A percentile compares a stretch with the other conserved stretches of the same genome.
Evolutionary conservation across 352 stramenopile genomes (phyloP).

Genomic region (Globisporangium irregulare): DNA sequence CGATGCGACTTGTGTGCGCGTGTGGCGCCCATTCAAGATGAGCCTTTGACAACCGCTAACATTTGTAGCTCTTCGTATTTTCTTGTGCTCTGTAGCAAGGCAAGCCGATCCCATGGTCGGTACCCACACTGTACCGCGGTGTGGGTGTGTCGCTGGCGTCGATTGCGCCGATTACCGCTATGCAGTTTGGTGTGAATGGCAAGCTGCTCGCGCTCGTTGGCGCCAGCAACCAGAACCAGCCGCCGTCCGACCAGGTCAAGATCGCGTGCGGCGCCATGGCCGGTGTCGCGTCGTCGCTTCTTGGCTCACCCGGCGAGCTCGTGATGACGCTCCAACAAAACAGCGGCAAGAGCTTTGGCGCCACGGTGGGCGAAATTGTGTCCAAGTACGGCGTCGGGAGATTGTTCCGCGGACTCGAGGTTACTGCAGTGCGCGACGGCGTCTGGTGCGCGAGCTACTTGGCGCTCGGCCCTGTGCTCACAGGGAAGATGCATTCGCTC

Average conservation of each 20-base stretch:
- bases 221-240: constrained; percentile 1
- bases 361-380: constrained; percentile 59
- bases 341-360: constrained; percentile 61
- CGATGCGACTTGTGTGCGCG: not conserved
- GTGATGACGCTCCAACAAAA: constrained; percentile 88
- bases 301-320: constrained; percentile 74
- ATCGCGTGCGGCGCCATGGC: constrained; percentile 61
- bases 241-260: constrained; percentile 47
- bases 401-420: constrained; percentile 56
- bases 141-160: constrained; percentile 75
- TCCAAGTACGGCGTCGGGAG: constrained; percentile 39
- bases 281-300: constrained; percentile 52
- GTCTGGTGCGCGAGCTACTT: constrained; percentile 81
- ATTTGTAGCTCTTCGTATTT: not conserved
- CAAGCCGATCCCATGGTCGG: constrained; percentile 59
- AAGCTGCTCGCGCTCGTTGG: constrained; percentile 40
- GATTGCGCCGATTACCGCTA: constrained; percentile 73
- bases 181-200: constrained; percentile 81
- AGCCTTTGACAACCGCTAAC: not conserved
- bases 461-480: constrained; percentile 71
- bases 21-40: not conserved
- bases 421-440: constrained; percentile 61
- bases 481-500: constrained; percentile 49
- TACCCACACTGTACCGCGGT: constrained; percentile 65
- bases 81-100: constrained; percentile 39